Percentiles rank a stretch among this genome's conserved stretches.
Conservation (phyloP, 2,329 filamentous ascomycete genomes). For the Penicillium sp. region DNA sequence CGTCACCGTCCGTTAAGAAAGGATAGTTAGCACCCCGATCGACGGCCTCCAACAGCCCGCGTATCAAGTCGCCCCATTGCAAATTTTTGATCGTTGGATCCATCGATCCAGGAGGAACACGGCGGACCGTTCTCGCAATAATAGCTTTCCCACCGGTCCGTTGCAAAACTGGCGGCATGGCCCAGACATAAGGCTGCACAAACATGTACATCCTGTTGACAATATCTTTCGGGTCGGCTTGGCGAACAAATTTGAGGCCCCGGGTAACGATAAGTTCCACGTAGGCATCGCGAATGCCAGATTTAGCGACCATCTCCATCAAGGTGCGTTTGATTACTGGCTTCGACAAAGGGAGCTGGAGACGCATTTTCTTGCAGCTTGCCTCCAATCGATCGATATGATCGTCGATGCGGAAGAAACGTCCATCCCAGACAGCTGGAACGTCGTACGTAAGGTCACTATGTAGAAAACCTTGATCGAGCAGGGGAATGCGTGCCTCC, state of each 20-base stretch:
- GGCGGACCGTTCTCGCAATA: conserved; percentile 54
- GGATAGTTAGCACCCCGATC: conserved; percentile 57
- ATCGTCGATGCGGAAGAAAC: conserved; percentile 60
- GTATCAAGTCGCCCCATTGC: conserved; percentile 58
- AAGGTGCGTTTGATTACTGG: conserved; percentile 51
- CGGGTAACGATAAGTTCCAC: conserved; percentile 60
- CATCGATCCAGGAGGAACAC: conserved; percentile 54
- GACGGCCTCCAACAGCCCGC: conserved; percentile 54
- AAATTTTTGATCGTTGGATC: conserved; percentile 61
- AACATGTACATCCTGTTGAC: conserved; percentile 56
- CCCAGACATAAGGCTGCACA: conserved; percentile 58
- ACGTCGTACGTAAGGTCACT: conserved; percentile 62
- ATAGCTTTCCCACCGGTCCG: conserved; percentile 51
- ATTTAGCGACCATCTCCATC: conserved; percentile 54
- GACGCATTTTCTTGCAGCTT: conserved; percentile 55
- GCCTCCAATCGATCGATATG: conserved; percentile 53
- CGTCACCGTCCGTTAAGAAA: conserved; percentile 59
- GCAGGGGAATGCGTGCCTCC: conserved; percentile 57
- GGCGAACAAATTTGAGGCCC: conserved; percentile 53
- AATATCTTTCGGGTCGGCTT: conserved; percentile 41
- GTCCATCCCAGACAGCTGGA: conserved; percentile 59
- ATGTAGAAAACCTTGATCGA: conserved; percentile 60
- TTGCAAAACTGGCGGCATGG: conserved; percentile 56
- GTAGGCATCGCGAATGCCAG: conserved; percentile 57
- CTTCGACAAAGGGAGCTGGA: conserved; percentile 51